A percentile compares a stretch with the other conserved stretches of the same genome.
Conservation (phyloP, 371 early-diverging fungal species). For the Actinomortierella wolfii region DNA sequence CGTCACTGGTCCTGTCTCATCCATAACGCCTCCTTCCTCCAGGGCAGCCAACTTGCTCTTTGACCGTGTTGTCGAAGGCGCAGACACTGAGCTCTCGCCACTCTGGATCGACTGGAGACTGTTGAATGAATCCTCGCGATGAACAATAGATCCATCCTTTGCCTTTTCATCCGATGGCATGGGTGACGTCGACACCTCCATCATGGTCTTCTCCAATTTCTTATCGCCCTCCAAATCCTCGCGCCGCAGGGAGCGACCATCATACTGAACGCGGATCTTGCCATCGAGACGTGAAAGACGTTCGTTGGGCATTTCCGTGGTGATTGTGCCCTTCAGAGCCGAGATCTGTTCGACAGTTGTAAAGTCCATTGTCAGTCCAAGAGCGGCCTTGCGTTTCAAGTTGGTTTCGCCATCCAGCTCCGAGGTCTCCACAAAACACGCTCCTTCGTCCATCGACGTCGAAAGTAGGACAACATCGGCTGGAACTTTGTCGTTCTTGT, state of each 20-base stretch:
- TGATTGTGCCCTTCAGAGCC: slow-evolving; percentile 24
- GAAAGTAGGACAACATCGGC: slow-evolving; percentile 82
- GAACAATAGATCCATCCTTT: too few relatives aligned
- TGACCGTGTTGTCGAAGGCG: too few relatives aligned
- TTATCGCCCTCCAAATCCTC: too few relatives aligned
- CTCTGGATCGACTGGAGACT: slow-evolving; percentile 17
- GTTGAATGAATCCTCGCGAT: slow-evolving; percentile 1
- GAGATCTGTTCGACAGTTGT: slow-evolving; percentile 47
- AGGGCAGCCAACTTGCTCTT: too few relatives aligned
- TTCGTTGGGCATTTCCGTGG: slow-evolving; percentile 63
- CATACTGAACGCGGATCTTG: slow-evolving; percentile 34
- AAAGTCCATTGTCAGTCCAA: slow-evolving; percentile 18
- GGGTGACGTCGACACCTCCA: too few relatives aligned
- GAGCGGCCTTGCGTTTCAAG: slow-evolving; percentile 63
- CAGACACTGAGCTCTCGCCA: too few relatives aligned
- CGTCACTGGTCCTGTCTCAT: slow-evolving; percentile 40
- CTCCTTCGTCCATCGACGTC: slow-evolving; percentile 65
- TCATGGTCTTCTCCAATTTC: too few relatives aligned
- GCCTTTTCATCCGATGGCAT: too few relatives aligned
- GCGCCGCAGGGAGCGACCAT: slow-evolving; percentile 6
- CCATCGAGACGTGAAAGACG: slow-evolving; percentile 59
- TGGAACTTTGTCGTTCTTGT: slow-evolving; percentile 78
- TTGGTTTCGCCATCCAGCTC: slow-evolving; percentile 88
- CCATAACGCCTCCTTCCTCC: slow-evolving; percentile 2
- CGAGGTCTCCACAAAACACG: slow-evolving; percentile 83